Evolutionary conservation across 148 eudicot genomes (phyloP).

Genomic region (Camellia sinensis): DNA sequence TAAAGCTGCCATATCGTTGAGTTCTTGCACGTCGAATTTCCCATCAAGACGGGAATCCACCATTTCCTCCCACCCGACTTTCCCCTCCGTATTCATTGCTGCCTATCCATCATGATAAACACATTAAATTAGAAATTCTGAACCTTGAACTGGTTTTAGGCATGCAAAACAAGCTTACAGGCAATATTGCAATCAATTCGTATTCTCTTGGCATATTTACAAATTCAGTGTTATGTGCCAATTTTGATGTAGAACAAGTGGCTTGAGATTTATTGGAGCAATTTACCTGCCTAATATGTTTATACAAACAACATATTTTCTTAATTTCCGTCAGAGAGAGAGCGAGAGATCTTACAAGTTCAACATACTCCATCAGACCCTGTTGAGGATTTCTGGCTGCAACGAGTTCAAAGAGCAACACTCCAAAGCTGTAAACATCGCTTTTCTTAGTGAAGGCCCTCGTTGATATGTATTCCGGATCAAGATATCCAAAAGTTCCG

Average conservation of each 20-base stretch:
- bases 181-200: too few species aligned
- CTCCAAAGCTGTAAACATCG: constrained; percentile 93
- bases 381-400: constrained; percentile 89
- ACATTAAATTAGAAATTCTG: background rate
- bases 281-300: background rate
- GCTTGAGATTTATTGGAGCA: background rate
- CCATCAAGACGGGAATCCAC: constrained; percentile 76
- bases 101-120: constrained; percentile 46
- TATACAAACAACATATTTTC: background rate
- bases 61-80: constrained; percentile 90
- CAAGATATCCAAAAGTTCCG: constrained; percentile 96
- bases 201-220: background rate
- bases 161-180: background rate
- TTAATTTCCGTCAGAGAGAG: background rate
- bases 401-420: constrained; percentile 85
- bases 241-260: too few species aligned
- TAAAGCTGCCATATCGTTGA: constrained; percentile 71
- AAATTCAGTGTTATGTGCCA: background rate
- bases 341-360: constrained; percentile 56
- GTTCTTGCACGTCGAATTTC: constrained; percentile 60
- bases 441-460: constrained; percentile 90
- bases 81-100: constrained; percentile 81
- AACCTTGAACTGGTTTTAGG: background rate
- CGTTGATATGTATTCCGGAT: constrained; percentile 92
- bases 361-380: constrained; percentile 88